Conservation (phyloP, 306 rosid genomes). For the Vicia sativa region DNA sequence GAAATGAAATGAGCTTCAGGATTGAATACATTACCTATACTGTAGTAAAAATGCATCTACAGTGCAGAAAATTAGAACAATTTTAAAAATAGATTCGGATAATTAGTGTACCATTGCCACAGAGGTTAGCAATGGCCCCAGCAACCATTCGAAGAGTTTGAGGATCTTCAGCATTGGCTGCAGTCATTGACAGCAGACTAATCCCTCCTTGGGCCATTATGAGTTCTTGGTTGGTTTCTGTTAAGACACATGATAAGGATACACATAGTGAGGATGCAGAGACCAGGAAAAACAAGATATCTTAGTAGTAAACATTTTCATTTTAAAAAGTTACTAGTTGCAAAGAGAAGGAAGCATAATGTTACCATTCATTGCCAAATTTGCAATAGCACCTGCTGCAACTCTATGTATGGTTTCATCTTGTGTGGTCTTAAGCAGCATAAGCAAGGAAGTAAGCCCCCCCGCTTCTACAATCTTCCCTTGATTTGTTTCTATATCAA, state of each 20-base stretch:
- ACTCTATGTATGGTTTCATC: slow-evolving; percentile 98
- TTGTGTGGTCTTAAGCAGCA: slow-evolving; percentile 73
- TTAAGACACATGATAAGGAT: slow-evolving; percentile 35
- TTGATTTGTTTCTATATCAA: slow-evolving; percentile 83
- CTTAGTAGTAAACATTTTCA: slow-evolving; percentile 14
- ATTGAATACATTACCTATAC: slow-evolving; percentile 19
- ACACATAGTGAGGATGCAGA: slow-evolving; percentile 38
- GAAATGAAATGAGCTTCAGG: slow-evolving; percentile 3
- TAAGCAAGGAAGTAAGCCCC: slow-evolving; percentile 88
- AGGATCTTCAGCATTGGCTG: slow-evolving; percentile 87
- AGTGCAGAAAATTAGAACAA: slow-evolving; percentile 23
- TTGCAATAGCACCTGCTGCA: slow-evolving; percentile 99
- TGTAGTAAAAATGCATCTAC: slow-evolving; percentile 18
- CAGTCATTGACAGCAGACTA: slow-evolving; percentile 78
- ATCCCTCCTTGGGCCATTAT: slow-evolving; percentile 98
- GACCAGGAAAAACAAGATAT: slow-evolving; percentile 21
- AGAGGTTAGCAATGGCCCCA: slow-evolving; percentile 96
- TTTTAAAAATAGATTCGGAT: slow-evolving; percentile 30
- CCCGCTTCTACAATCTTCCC: slow-evolving; percentile 98
- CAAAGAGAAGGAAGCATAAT: slow-evolving; percentile 11
- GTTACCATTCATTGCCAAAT: slow-evolving; percentile 97
- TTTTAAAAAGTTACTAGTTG: slow-evolving; percentile 5
- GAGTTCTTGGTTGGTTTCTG: slow-evolving; percentile 99
- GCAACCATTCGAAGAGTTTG: slow-evolving; percentile 99
- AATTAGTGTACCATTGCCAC: slow-evolving; percentile 82